Evolutionary conservation across 2,329 filamentous ascomycete species (phyloP).

Genomic region (Penicillium decumbens): DNA sequence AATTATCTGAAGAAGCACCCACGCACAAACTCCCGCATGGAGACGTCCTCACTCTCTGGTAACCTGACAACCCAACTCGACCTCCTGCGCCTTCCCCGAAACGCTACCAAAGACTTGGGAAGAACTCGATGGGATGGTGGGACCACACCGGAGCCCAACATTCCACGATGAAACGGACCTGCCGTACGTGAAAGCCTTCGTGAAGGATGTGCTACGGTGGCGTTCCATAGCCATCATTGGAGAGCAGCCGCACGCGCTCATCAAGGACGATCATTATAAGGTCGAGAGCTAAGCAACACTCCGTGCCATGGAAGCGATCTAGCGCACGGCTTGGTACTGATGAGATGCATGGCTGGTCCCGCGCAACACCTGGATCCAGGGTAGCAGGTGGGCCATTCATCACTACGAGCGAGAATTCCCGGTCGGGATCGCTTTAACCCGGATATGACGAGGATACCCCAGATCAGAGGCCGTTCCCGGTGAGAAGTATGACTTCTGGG

Average conservation of each 20-base stretch:
- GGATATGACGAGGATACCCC: slow-evolving; percentile 41
- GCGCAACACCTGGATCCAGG: slow-evolving; percentile 18
- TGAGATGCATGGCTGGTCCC: slow-evolving; percentile 11
- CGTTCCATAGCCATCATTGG: slow-evolving; percentile 26
- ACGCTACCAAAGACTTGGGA: slow-evolving; percentile 25
- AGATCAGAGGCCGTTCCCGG: slow-evolving; percentile 46
- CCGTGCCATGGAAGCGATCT: neutral
- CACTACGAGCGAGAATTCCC: slow-evolving; percentile 41
- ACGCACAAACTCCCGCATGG: slow-evolving; percentile 44
- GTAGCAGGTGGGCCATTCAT: slow-evolving; percentile 28
- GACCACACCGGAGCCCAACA: slow-evolving; percentile 28
- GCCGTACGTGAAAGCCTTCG: slow-evolving; percentile 28
- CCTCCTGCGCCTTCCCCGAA: slow-evolving; percentile 26
- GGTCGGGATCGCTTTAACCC: slow-evolving; percentile 32
- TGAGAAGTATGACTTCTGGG: slow-evolving; percentile 55
- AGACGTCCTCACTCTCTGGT: slow-evolving; percentile 47
- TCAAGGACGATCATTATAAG: slow-evolving; percentile 23
- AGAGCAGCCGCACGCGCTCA: slow-evolving; percentile 24
- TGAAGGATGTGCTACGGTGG: slow-evolving; percentile 32
- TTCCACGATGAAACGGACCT: slow-evolving; percentile 30
- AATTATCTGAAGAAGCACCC: slow-evolving; percentile 46
- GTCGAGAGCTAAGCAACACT: slow-evolving; percentile 5
- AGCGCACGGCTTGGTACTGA: slow-evolving; percentile 5
- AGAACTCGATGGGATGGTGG: slow-evolving; percentile 35
- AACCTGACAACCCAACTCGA: slow-evolving; percentile 36